Evolutionary conservation across 140 eudicot species (phyloP), one percentile per base, ranked within the genome.

Genomic region (Ambrosia hybrid): DNA sequence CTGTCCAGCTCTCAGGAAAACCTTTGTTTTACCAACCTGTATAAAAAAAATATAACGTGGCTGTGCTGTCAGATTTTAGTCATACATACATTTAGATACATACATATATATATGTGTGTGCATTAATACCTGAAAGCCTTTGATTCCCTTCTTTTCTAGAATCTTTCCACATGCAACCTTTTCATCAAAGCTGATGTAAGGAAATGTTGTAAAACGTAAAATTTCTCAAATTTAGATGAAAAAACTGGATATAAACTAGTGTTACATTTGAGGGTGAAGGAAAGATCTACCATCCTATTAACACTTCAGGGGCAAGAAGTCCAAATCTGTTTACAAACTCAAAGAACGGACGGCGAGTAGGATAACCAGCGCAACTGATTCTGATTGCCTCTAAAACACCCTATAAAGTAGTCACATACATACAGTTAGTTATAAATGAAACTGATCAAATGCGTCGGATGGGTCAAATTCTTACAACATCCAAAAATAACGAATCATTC

Each of bases 321-420:
- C 99, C 99, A 82, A 95, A 95, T 88, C 99, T 86, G 82, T 95
- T 88, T 78, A 95, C 53, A 72, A 95, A 95, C 80, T 95, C 99
- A 74, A 83, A 95, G 83, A 91, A 95, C 69, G 96, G 85, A 60
- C 97, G 97, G 30, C 99, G 97, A 71, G 99, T 95, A 78, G 99
- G 99, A 76, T 81, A 95, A 45, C 99, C 99, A 53, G 99, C 99
- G 82, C 97, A 91, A 71, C 99, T 95, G 71, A 95, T 95, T 80
- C 99, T 83, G 81, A 95, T 95, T 78, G 99, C 99, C 88, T 95
- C 99, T 73, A 95, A 66, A 73, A 95, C 99, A 79, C 99, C 99
- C 99, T 95, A 78, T 46, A 64, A 16, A 10, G 9, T 53, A 72
- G 56, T 51, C 38, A 34, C 17, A 57, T 5, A 14, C 16, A 71